These are phyloP conservation scores for Cytidiella melzeri DNA, from an alignment of 768 basidiomycete genomes.

Conservation along the genomic window DNA sequence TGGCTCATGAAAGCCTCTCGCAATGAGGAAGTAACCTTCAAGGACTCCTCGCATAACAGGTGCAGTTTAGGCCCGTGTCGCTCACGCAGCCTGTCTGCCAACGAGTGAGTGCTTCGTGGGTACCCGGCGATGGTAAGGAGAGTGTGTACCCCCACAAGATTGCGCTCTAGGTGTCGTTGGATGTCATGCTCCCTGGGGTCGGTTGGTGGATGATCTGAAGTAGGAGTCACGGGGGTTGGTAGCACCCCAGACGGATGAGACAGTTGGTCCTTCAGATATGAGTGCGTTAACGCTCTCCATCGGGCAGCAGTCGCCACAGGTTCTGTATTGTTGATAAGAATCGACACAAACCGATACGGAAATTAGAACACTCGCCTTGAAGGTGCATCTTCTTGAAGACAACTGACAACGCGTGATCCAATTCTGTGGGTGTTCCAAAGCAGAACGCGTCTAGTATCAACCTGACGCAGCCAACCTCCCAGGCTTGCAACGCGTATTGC, in stretches of 20 bases:
- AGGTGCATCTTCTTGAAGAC: conserved; percentile 28
- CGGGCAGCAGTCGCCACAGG: conserved; percentile 30
- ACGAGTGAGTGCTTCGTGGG: conserved; percentile 22
- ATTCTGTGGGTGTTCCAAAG: conserved; percentile 25
- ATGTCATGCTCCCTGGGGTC: conserved; percentile 3
- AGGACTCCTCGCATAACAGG: conserved; percentile 24
- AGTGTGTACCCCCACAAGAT: conserved; percentile 27
- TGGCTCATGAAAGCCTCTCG: conserved; percentile 29
- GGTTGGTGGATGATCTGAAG: conserved; percentile 17
- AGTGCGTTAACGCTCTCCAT: conserved; percentile 31
- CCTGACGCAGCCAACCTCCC: conserved; percentile 29
- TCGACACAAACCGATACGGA: neutral
- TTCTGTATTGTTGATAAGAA: conserved; percentile 21
- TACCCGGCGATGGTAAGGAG: conserved; percentile 28
- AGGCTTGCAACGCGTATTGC: conserved; percentile 32
- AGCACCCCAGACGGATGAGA: conserved; percentile 9
- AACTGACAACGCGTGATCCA: conserved; percentile 22
- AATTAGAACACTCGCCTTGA: conserved; percentile 17
- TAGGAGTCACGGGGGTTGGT: conserved; percentile 17
- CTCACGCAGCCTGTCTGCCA: conserved; percentile 24
- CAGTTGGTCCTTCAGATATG: conserved; percentile 22
- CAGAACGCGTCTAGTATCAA: conserved; percentile 28
- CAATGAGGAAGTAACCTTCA: conserved; percentile 21
- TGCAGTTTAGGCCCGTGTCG: conserved; percentile 25
- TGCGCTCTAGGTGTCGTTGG: conserved; percentile 15